Evolutionary conservation across 345 rosid species (phyloP).

Genomic region (Boechera divaricarpa): DNA sequence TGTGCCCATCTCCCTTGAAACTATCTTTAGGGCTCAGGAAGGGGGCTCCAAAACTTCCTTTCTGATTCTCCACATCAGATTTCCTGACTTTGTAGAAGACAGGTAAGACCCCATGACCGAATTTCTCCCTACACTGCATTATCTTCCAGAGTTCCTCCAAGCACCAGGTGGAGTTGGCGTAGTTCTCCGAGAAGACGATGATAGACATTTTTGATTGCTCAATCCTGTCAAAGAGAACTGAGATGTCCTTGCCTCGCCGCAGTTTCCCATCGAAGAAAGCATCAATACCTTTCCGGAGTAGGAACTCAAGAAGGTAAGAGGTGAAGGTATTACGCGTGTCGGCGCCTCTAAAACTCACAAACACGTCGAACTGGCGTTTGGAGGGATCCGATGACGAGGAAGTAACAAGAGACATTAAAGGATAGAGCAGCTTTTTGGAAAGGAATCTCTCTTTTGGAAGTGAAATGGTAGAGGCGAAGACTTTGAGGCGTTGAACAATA

Average conservation of each 20-base stretch:
- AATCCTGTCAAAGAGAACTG: slow-evolving; percentile 27
- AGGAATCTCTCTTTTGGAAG: neutral
- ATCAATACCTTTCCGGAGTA: slow-evolving; percentile 17
- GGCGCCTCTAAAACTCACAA: slow-evolving; percentile 45
- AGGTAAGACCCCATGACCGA: slow-evolving; percentile 32
- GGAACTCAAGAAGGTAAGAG: slow-evolving; percentile 9
- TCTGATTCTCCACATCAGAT: slow-evolving; percentile 38
- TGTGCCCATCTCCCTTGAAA: neutral
- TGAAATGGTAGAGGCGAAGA: slow-evolving; percentile 12
- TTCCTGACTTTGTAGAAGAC: slow-evolving; percentile 44
- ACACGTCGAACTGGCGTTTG: slow-evolving; percentile 37
- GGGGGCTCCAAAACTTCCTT: slow-evolving; percentile 29
- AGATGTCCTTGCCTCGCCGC: slow-evolving; percentile 22
- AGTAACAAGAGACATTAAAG: slow-evolving; percentile 18
- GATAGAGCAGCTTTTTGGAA: neutral
- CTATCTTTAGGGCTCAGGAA: slow-evolving; percentile 29
- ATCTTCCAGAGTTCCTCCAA: slow-evolving; percentile 47
- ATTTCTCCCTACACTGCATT: slow-evolving; percentile 16
- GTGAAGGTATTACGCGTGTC: slow-evolving; percentile 41
- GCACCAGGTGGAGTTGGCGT: slow-evolving; percentile 45
- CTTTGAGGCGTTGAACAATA: slow-evolving; percentile 16
- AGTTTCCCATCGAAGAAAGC: slow-evolving; percentile 38
- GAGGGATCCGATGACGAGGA: neutral
- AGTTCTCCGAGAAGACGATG: slow-evolving; percentile 41
- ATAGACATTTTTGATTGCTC: slow-evolving; percentile 41